A percentile compares a stretch with the other conserved stretches of the same genome.
Conservation (phyloP, 1,139 yeast species). For the Sugiyamaella japonica region DNA sequence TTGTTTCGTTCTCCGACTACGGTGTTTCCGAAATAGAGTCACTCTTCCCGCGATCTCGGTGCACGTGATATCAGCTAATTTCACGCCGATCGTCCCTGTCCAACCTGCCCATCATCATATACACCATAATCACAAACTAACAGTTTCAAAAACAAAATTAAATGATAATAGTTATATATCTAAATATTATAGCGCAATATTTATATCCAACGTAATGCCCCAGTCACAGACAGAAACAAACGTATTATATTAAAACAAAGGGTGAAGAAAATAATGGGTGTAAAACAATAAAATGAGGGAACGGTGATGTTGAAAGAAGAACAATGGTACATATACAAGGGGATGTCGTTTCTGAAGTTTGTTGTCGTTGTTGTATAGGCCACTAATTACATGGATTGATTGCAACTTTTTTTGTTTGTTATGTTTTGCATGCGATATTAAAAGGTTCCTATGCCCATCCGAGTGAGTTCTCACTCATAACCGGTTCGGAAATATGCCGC, state of each 20-base stretch:
- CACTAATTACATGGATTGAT: background rate
- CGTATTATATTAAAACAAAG: conserved; percentile 15
- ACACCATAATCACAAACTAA: conserved; percentile 8
- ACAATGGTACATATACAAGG: background rate
- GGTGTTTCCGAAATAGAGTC: conserved; percentile 5
- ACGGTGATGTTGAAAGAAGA: background rate
- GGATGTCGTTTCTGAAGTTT: background rate
- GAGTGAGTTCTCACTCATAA: conserved; percentile 44
- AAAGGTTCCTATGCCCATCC: conserved; percentile 39
- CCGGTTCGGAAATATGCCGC: conserved; percentile 42
- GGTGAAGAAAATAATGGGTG: conserved; percentile 6
- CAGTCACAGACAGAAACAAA: conserved; percentile 16
- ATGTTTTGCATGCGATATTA: conserved; percentile 1
- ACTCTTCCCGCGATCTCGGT: background rate
- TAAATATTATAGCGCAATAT: conserved; percentile 4
- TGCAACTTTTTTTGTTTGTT: conserved; percentile 7
- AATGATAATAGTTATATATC: conserved; percentile 9
- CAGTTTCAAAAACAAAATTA: too few species aligned
- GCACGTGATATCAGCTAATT: conserved; percentile 13
- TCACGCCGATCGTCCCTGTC: background rate
- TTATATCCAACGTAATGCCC: conserved; percentile 17
- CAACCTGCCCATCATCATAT: background rate
- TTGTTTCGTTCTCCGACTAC: too few species aligned
- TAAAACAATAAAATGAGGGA: background rate
- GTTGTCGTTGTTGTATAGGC: background rate